Evolutionary conservation across 495 filamentous ascomycete species (phyloP).

Genomic region (Collariella sp.): DNA sequence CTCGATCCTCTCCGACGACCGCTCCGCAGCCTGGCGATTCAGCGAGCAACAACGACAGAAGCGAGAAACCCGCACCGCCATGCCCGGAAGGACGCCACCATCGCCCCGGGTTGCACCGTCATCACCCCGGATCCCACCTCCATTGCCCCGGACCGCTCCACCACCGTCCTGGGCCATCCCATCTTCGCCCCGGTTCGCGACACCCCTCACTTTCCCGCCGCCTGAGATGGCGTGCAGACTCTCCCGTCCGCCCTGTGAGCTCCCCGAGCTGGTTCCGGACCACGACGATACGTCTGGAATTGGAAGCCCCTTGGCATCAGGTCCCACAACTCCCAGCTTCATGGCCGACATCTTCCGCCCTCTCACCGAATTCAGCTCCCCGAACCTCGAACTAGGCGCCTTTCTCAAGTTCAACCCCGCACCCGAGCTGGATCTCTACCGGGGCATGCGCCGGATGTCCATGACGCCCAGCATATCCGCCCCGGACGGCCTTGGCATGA

Average conservation of each 20-base stretch:
- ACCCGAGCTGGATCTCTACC: not conserved
- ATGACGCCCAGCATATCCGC: not conserved
- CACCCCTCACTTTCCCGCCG: slow-evolving; percentile 3
- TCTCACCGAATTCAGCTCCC: not conserved
- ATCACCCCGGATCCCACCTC: too few species aligned
- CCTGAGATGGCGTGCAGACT: slow-evolving; percentile 15
- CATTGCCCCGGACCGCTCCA: too few species aligned
- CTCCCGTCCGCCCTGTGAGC: slow-evolving; percentile 9
- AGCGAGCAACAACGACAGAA: not conserved
- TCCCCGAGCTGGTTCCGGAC: slow-evolving; percentile 16
- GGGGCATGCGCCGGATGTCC: not conserved
- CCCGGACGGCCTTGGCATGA: slow-evolving; percentile 10
- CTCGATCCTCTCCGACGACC: not conserved
- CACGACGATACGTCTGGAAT: slow-evolving; percentile 2
- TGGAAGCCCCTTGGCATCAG: not conserved
- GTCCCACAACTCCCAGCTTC: slow-evolving; percentile 7
- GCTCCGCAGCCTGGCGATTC: not conserved
- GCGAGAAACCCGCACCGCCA: not conserved
- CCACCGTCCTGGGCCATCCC: too few species aligned
- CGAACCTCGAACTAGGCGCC: slow-evolving; percentile 8
- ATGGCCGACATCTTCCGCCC: slow-evolving; percentile 12
- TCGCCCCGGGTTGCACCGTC: too few species aligned
- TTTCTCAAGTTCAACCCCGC: not conserved
- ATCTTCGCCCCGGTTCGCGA: too few species aligned
- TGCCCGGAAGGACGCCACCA: slow-evolving; percentile 1